Conservation (phyloP, 257 asterid species). For the Solanum dulcamara region DNA sequence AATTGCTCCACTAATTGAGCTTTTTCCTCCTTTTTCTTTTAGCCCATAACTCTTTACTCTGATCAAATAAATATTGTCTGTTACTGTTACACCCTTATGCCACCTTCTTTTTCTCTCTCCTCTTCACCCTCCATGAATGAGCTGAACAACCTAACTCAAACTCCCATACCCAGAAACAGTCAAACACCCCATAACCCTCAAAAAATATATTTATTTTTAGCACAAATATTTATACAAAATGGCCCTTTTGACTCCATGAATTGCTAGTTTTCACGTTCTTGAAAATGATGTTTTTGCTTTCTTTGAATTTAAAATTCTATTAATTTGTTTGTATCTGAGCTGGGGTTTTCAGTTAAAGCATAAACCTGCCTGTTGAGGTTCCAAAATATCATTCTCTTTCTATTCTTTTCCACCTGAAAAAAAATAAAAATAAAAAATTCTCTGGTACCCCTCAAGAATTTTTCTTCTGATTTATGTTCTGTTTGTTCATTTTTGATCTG, state of each 20-base stretch:
- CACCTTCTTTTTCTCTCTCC: not conserved
- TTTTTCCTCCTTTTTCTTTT: not conserved
- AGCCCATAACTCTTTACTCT: not conserved
- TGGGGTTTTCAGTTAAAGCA: not conserved
- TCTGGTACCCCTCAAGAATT: not conserved
- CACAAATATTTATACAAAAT: not conserved
- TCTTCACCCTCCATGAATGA: not conserved
- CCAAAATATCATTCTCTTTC: not conserved
- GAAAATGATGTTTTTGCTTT: not conserved
- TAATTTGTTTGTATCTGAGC: conserved; percentile 8
- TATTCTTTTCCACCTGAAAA: not conserved
- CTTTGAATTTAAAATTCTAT: not conserved
- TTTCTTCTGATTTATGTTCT: not conserved
- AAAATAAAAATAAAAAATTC: not conserved
- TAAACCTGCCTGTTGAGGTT: conserved; percentile 15
- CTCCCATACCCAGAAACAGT: not conserved
- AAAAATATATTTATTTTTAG: not conserved
- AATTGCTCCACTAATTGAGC: not conserved
- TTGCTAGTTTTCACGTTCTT: not conserved
- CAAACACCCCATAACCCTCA: not conserved
- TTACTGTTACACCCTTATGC: not conserved
- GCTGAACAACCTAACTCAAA: not conserved
- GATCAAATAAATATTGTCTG: not conserved
- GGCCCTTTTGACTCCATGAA: not conserved
- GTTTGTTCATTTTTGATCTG: conserved; percentile 7